A percentile compares a stretch with the other conserved stretches of the same genome.
Evolutionary conservation across 129 eudicot species (phyloP).

Genomic region (Erigeron canadensis): DNA sequence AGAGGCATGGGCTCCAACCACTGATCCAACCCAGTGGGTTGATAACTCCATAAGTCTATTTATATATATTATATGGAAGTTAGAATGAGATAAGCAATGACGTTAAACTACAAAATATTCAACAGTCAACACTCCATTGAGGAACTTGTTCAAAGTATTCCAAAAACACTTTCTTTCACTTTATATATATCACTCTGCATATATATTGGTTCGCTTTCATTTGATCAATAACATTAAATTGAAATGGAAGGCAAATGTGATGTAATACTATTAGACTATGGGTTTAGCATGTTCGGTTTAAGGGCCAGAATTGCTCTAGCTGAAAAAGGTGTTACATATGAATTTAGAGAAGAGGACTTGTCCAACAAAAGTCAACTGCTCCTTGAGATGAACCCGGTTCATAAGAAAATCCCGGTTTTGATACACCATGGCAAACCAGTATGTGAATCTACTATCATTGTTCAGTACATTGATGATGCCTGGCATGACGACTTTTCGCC

Average conservation of each 20-base stretch:
- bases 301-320: constrained; percentile 28
- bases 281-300: constrained; percentile 18
- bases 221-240: not conserved
- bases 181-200: too few relatives aligned
- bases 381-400: constrained; percentile 28
- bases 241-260: constrained; percentile 9
- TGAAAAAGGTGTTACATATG: constrained; percentile 20
- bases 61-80: too few relatives aligned
- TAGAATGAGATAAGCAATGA: too few relatives aligned
- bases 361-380: constrained; percentile 24
- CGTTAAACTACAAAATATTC: too few relatives aligned
- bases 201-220: too few relatives aligned
- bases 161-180: too few relatives aligned
- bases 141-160: too few relatives aligned
- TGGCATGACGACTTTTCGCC: constrained; percentile 6
- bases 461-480: constrained; percentile 12
- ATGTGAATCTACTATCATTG: constrained; percentile 2
- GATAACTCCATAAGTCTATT: too few relatives aligned
- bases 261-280: constrained; percentile 6
- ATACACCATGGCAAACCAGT: constrained; percentile 28
- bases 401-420: constrained; percentile 30
- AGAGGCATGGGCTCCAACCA: too few relatives aligned
- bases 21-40: too few relatives aligned
- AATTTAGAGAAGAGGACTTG: constrained; percentile 15
- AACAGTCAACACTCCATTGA: too few relatives aligned